A percentile compares a stretch with the other conserved stretches of the same genome.
Evolutionary conservation across 768 basidiomycete genomes (phyloP).

Genomic region (Suillus plorans): DNA sequence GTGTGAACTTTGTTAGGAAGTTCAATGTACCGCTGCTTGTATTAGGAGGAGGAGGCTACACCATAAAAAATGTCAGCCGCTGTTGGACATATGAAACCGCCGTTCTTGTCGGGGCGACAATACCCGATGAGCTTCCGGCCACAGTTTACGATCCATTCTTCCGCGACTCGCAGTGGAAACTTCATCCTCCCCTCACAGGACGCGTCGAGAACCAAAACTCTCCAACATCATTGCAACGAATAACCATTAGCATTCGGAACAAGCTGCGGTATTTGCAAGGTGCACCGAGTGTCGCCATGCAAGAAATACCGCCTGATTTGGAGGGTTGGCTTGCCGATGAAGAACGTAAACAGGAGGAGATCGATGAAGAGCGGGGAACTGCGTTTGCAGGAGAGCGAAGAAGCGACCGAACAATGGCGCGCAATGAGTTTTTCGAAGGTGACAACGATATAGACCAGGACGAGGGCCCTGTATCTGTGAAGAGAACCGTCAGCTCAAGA

Average conservation of each 20-base stretch:
- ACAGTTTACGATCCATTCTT: constrained; percentile 95
- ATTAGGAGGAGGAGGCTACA: constrained; percentile 94
- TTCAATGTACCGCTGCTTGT: constrained; percentile 91
- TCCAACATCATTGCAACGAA: constrained; percentile 76
- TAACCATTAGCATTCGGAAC: constrained; percentile 81
- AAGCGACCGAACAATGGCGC: constrained; percentile 48
- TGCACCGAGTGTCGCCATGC: constrained; percentile 95
- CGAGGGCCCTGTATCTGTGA: constrained; percentile 32
- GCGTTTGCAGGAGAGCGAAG: constrained; percentile 53
- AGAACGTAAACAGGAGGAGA: constrained; percentile 64
- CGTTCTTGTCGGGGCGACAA: constrained; percentile 77
- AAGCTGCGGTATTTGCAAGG: constrained; percentile 92
- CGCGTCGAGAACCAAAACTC: constrained; percentile 95
- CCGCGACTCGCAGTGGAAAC: constrained; percentile 85
- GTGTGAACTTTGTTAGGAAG: constrained; percentile 93
- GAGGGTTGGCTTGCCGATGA: constrained; percentile 76
- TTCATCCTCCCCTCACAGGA: constrained; percentile 90
- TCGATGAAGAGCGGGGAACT: constrained; percentile 64
- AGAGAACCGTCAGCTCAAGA: constrained; percentile 16
- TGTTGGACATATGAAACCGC: constrained; percentile 99
- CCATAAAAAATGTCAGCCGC: constrained; percentile 94
- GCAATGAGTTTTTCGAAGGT: constrained; percentile 75
- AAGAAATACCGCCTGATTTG: constrained; percentile 92
- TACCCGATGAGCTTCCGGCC: constrained; percentile 84
- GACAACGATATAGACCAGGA: constrained; percentile 66